Conservation (phyloP, 805 yeast genomes). For the Starmerella vaccinii region DNA sequence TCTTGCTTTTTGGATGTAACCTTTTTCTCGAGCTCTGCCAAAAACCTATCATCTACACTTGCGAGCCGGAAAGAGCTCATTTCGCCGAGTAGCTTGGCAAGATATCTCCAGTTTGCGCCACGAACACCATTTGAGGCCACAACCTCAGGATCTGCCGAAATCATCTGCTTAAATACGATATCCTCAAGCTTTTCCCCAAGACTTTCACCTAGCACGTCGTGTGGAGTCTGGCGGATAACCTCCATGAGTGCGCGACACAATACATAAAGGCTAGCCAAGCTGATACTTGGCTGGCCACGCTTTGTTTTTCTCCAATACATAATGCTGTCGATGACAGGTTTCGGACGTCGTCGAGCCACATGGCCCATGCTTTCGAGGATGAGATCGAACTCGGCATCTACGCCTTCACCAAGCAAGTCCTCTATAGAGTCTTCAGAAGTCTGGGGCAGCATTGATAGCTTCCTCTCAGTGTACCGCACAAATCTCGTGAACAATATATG, state of each 20-base stretch:
- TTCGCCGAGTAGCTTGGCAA: conserved; percentile 79
- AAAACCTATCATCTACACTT: conserved; percentile 84
- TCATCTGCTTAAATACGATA: conserved; percentile 79
- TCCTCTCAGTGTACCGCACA: conserved; percentile 85
- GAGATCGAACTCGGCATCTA: conserved; percentile 76
- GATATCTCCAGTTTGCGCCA: conserved; percentile 86
- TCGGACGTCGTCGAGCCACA: conserved; percentile 80
- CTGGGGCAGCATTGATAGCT: conserved; percentile 60
- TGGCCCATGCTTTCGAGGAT: conserved; percentile 80
- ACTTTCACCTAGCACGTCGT: conserved; percentile 64
- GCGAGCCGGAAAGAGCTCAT: conserved; percentile 79
- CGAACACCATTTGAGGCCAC: conserved; percentile 62
- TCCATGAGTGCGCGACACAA: conserved; percentile 86
- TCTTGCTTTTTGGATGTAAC: conserved; percentile 46
- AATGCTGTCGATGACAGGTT: conserved; percentile 92
- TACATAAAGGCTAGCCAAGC: conserved; percentile 75
- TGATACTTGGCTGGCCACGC: conserved; percentile 65
- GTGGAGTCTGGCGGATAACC: conserved; percentile 77
- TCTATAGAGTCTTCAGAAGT: conserved; percentile 58
- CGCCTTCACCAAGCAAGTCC: conserved; percentile 72
- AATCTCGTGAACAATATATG: conserved; percentile 93
- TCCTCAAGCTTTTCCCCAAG: conserved; percentile 79
- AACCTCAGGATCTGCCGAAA: conserved; percentile 70
- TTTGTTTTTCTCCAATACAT: conserved; percentile 97
- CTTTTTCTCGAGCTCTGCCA: conserved; percentile 80